Conservation (phyloP, 148 eudicot species). For the Vaccinium vitisidaea region DNA sequence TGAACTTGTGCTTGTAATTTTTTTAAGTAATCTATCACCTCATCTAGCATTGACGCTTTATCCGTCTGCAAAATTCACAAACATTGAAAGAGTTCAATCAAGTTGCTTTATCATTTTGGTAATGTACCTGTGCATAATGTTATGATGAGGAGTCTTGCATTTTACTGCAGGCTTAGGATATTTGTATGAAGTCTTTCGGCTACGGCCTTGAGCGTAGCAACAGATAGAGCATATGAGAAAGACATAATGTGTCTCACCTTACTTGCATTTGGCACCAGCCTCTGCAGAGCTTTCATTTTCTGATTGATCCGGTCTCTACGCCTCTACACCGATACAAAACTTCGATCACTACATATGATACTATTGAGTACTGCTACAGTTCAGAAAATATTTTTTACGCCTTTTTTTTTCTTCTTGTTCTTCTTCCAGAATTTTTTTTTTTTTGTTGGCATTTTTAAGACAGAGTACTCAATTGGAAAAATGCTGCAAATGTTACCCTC, state of each 20-base stretch:
- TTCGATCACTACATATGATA: not conserved
- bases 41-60: constrained; percentile 95
- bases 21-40: constrained; percentile 81
- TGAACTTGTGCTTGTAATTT: constrained; percentile 83
- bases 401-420: too few species aligned
- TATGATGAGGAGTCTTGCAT: not conserved
- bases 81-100: not conserved
- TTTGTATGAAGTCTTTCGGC: too few species aligned
- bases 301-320: constrained; percentile 87
- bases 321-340: constrained; percentile 34
- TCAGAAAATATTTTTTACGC: not conserved
- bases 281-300: constrained; percentile 88
- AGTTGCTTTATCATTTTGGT: not conserved
- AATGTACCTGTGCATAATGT: not conserved
- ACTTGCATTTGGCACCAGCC: constrained; percentile 84
- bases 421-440: too few species aligned
- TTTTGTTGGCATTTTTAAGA: too few species aligned
- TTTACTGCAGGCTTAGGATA: not conserved
- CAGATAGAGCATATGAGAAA: not conserved
- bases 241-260: constrained; percentile 44
- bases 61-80: constrained; percentile 52
- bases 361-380: not conserved
- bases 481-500: constrained; percentile 42
- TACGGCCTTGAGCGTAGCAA: not conserved
- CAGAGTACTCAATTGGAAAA: not conserved